Evolutionary conservation across 2,329 filamentous ascomycete species (phyloP), one percentile per base, ranked within the genome.

Genomic region (Helotiales sp.): DNA sequence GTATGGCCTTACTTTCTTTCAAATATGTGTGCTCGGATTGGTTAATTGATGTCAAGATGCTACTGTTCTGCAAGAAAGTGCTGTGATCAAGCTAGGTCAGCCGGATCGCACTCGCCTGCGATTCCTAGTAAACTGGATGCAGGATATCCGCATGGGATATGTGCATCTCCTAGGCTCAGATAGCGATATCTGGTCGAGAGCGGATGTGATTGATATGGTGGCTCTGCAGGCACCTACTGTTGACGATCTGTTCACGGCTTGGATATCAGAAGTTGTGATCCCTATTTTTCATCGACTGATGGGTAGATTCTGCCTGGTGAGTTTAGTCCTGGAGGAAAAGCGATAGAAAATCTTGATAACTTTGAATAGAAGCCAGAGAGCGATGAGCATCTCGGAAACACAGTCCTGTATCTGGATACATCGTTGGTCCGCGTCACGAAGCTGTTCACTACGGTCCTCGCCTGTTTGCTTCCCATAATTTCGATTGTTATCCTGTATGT

Each of bases 81-180:
- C 37, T 32, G 34, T 60, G 13, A 57, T 37, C 28, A 65, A 59
- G 45, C 63, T 60, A 17, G 15, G 17, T 8, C 8, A 20, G 15
- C 63, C 63, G 15, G 30, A 50, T 15, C 20, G n/a, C 1, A 28
- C 52, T n/a, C 24, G 43, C 45, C 34, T 65, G 26, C 22, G n/a
- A 3, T 61, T 65, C 22, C 28, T 65, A 15, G 37, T 47, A 2
- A 20, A 26, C 24, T 65, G 63, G 63, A 65, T 65, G 54, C 7
- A 47, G 11, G 43, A 57, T 6, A 17, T 32, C 2, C 24, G 37
- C 11, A 65, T 65, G 63, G 63, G 63, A 15, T 61, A 65, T 24
- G 49, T 65, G 40, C 40, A 55, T 30, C 63, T 65, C 6, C 55
- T 32, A 17, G 63, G 63, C 6, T 26, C 13, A 10, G 63, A 61